A percentile compares a stretch with the other conserved stretches of the same genome.
Conservation (phyloP, 208 protist species). For the Wallacemonas sp. region DNA sequence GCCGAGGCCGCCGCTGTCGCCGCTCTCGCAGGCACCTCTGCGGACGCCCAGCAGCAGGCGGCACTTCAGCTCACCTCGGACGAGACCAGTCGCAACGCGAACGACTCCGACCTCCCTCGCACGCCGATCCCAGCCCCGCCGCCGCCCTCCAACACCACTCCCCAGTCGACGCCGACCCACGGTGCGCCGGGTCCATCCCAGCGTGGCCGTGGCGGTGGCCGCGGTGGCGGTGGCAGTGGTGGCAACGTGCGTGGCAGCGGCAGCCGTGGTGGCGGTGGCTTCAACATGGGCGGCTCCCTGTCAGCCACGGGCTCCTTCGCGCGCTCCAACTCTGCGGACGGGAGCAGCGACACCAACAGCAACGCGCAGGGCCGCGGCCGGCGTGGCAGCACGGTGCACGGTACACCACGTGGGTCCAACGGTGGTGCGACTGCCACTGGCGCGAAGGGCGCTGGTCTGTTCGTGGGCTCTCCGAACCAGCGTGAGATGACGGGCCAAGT, state of each 20-base stretch:
- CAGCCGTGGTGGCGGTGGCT: not conserved
- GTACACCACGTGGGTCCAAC: not conserved
- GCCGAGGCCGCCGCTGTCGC: not conserved
- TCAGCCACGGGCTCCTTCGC: constrained; percentile 2
- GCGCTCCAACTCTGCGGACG: not conserved
- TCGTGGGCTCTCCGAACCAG: too few species aligned
- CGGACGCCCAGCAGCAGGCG: too few species aligned
- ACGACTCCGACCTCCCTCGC: too few species aligned
- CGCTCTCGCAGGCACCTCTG: not conserved
- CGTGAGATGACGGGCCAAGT: too few species aligned
- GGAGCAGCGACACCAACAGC: constrained; percentile 19
- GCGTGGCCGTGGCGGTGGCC: too few species aligned
- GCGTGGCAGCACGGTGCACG: not conserved
- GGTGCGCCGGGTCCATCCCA: too few species aligned
- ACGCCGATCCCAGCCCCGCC: too few species aligned
- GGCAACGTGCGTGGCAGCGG: not conserved
- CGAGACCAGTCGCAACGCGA: too few species aligned
- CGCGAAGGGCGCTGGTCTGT: too few species aligned
- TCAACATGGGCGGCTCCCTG: not conserved
- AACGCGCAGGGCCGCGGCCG: not conserved
- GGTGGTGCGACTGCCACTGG: not conserved
- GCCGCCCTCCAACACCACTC: too few species aligned
- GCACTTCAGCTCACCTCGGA: too few species aligned
- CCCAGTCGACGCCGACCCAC: too few species aligned
- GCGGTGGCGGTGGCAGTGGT: constrained; percentile 4